phyloP scores from a whole-genome alignment of 2,329 filamentous ascomycete species.

The Colletotrichum gloeosporioides region DNA sequence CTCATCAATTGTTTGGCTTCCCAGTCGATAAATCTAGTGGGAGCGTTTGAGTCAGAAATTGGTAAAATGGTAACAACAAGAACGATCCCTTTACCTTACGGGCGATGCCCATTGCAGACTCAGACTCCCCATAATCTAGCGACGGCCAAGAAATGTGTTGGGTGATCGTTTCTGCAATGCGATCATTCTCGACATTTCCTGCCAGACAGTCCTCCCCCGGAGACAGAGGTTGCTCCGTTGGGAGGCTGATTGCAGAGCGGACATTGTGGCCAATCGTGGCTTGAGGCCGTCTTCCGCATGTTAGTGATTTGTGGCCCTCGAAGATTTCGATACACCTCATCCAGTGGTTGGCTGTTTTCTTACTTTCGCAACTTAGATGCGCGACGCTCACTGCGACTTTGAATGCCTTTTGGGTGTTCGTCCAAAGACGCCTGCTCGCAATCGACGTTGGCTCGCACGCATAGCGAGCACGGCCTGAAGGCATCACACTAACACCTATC shows the following conservation, averaged over 20 bases:
- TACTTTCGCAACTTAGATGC: not conserved
- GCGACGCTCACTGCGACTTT: not conserved
- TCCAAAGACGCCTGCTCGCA: not conserved
- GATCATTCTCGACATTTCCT: accelerated
- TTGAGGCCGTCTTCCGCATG: too few species aligned
- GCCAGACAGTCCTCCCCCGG: not conserved
- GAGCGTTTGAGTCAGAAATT: accelerated
- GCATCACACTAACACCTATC: not conserved
- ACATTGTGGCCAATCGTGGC: not conserved
- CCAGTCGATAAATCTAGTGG: not conserved
- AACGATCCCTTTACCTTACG: not conserved
- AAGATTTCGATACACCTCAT: too few species aligned
- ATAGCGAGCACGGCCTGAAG: not conserved
- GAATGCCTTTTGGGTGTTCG: not conserved
- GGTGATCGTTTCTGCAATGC: not conserved
- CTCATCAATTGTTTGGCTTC: not conserved
- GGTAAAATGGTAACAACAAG: accelerated
- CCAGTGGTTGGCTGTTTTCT: too few species aligned
- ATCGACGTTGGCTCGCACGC: not conserved
- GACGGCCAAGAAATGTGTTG: not conserved
- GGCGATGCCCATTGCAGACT: not conserved
- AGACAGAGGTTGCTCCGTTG: not conserved
- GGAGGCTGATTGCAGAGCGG: not conserved
- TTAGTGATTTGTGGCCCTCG: too few species aligned
- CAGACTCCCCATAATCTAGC: not conserved